Base-by-base conservation (phyloP, 208 protist genomes). In the Vickermania ingenoplastis region DNA sequence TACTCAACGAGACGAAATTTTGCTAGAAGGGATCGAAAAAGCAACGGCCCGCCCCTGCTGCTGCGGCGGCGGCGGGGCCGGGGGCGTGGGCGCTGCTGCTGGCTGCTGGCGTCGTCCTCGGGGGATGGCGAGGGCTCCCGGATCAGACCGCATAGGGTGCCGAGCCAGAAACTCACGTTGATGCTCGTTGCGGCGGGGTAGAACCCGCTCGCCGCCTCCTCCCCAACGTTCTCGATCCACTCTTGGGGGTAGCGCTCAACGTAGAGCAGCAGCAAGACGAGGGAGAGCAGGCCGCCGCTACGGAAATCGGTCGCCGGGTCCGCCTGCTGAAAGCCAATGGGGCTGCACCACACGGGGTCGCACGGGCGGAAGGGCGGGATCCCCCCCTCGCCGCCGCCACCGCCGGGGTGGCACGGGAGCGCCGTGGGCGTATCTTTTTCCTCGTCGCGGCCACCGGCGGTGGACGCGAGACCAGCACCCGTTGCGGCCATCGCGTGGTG, bases 231-330 rank as follows among this genome's bases (percentile, higher is more conserved):
- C 14, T 31, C 23, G 41, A 56, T 67, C 70, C 76, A 91, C 48
- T 75, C 30, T 21, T 67, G 27, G 13, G 81, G 79, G 58, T 96
- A 61, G 13, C 69, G 29, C 68, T 89, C 73, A 0, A 69, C 75
- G 1, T 94, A 67, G 72, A 90, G 86, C 0, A 94, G 50, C 36
- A 95, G 77, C 60, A 93, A 86, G 25, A 53, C 27, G 1, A 96
- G 76, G 0, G 69, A 73, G 31, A 95, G 63, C 26, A 89, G 23
- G 29, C 89, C 89, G n/a, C 67, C 83, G 4, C 90, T 86, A 29
- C 90, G 73, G 53, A 96, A 95, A 67, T 96, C 92, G 5, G 87
- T 96, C 1, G 69, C 67, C 1, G 90, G 90, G 61, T 97, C 75
- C 2, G 28, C 61, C 3, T 73, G 77, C 59, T 97, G 90, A 53